A percentile compares a stretch with the other conserved stretches of the same genome.
These are phyloP conservation scores for Globisporangium heterothallicum DNA, from an alignment of 352 stramenopile species.

Conservation along the genomic window DNA sequence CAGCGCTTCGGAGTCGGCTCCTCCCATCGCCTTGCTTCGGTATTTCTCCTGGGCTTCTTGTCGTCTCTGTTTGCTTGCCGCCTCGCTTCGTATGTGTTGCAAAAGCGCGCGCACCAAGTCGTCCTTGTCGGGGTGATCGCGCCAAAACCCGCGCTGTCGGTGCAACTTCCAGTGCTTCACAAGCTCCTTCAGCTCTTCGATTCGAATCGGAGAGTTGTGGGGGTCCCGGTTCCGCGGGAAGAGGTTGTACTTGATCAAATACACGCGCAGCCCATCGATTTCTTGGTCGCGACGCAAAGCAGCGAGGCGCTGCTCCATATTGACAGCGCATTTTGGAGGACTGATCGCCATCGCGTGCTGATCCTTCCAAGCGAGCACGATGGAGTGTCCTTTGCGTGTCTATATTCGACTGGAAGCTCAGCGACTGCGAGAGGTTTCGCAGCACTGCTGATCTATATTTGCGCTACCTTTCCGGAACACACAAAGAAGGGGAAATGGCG, in stretches of 20 bases:
- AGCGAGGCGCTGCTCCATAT: slow-evolving; percentile 82
- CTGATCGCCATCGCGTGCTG: slow-evolving; percentile 56
- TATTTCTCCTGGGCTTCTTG: slow-evolving; percentile 83
- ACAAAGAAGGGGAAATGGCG: too few relatives aligned
- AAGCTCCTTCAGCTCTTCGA: slow-evolving; percentile 90
- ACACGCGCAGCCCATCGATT: slow-evolving; percentile 75
- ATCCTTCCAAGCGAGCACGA: slow-evolving; percentile 5
- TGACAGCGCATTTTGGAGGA: slow-evolving; percentile 74
- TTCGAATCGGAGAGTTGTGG: slow-evolving; percentile 79
- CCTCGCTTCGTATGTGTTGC: slow-evolving; percentile 80
- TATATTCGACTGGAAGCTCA: background rate
- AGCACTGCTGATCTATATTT: background rate
- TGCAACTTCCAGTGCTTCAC: slow-evolving; percentile 91
- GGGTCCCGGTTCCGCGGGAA: slow-evolving; percentile 80
- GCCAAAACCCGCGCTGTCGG: slow-evolving; percentile 85
- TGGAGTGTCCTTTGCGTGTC: background rate
- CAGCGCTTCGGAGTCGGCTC: slow-evolving; percentile 14
- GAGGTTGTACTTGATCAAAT: slow-evolving; percentile 86
- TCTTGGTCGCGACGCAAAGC: slow-evolving; percentile 76
- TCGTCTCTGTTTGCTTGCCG: slow-evolving; percentile 69
- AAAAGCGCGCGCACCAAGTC: slow-evolving; percentile 83
- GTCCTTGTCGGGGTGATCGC: slow-evolving; percentile 86
- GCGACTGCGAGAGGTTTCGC: background rate
- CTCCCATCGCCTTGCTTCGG: slow-evolving; percentile 26
- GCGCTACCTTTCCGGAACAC: background rate